Conservation (phyloP, 1,284 basidiomycete genomes). For the Ustilago nuda region DNA sequence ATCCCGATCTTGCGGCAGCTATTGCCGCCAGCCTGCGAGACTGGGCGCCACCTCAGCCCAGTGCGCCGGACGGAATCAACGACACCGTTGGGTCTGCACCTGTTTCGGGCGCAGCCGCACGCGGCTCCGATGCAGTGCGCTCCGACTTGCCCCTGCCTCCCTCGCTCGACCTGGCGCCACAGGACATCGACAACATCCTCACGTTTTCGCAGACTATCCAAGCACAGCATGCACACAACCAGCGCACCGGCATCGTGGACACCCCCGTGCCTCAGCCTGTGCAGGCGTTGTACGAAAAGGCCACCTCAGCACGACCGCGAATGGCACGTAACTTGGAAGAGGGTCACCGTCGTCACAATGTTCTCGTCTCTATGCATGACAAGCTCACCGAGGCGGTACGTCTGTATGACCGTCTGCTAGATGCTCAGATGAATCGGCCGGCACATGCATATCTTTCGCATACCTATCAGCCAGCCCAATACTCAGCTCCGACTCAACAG, state of each 20-base stretch:
- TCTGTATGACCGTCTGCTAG: slow-evolving; percentile 86
- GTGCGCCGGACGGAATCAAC: slow-evolving; percentile 53
- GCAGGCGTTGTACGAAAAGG: slow-evolving; percentile 82
- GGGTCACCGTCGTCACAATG: slow-evolving; percentile 84
- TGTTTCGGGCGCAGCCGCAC: neutral
- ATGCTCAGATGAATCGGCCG: slow-evolving; percentile 76
- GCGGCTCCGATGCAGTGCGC: slow-evolving; percentile 3
- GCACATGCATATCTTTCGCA: slow-evolving; percentile 25
- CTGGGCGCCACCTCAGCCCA: slow-evolving; percentile 59
- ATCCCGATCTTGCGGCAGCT: slow-evolving; percentile 90
- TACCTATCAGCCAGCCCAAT: slow-evolving; percentile 11
- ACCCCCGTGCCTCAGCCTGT: slow-evolving; percentile 40
- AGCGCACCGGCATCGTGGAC: slow-evolving; percentile 42
- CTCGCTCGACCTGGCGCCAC: slow-evolving; percentile 60
- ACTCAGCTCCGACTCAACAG: slow-evolving; percentile 9
- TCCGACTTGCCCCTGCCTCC: slow-evolving; percentile 53
- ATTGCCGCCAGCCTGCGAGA: slow-evolving; percentile 95
- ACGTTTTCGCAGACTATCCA: slow-evolving; percentile 64
- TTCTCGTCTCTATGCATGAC: slow-evolving; percentile 90
- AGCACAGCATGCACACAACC: slow-evolving; percentile 49
- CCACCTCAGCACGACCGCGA: slow-evolving; percentile 82
- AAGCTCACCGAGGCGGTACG: slow-evolving; percentile 91
- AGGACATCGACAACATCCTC: slow-evolving; percentile 65
- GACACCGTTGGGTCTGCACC: slow-evolving; percentile 20
- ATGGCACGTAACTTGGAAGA: slow-evolving; percentile 87